Evolutionary conservation across 768 basidiomycete genomes (phyloP).

Genomic region (Kwoniella botswanensis): DNA sequence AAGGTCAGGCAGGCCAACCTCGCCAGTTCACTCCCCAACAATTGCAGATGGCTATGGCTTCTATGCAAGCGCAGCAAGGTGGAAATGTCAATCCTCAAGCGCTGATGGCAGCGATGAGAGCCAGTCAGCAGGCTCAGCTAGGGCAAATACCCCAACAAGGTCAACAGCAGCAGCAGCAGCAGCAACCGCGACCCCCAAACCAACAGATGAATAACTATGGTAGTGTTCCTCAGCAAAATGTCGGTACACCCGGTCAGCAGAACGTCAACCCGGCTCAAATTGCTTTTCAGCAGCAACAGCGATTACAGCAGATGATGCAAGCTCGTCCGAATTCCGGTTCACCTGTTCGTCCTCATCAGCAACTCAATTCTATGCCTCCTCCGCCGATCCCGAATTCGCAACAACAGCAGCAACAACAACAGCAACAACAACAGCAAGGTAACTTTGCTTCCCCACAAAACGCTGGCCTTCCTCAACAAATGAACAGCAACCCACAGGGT

Average conservation of each 20-base stretch:
- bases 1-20: conserved; percentile 24
- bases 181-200: not conserved
- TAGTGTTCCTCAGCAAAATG: not conserved
- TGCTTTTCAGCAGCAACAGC: conserved; percentile 22
- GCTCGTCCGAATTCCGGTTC: conserved; percentile 21
- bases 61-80: conserved; percentile 33
- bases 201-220: conserved; percentile 12
- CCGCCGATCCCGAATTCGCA: conserved; percentile 24
- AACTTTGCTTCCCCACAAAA: conserved; percentile 15
- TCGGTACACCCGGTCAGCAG: conserved; percentile 4
- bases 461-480: not conserved
- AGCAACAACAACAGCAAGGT: conserved; percentile 14
- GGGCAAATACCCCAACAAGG: conserved; percentile 10
- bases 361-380: conserved; percentile 30
- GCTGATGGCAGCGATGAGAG: conserved; percentile 33
- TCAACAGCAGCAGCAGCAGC: conserved; percentile 28
- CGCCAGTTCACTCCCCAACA: conserved; percentile 37
- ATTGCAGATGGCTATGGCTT: conserved; percentile 36
- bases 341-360: conserved; percentile 18
- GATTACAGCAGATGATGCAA: conserved; percentile 23
- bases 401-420: conserved; percentile 20
- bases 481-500: not conserved
- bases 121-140: conserved; percentile 16
- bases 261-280: conserved; percentile 5
- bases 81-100: conserved; percentile 25